These are phyloP conservation scores for Anthracocystis walkeri DNA, from an alignment of 1,284 basidiomycete genomes.

Conservation along the genomic window DNA sequence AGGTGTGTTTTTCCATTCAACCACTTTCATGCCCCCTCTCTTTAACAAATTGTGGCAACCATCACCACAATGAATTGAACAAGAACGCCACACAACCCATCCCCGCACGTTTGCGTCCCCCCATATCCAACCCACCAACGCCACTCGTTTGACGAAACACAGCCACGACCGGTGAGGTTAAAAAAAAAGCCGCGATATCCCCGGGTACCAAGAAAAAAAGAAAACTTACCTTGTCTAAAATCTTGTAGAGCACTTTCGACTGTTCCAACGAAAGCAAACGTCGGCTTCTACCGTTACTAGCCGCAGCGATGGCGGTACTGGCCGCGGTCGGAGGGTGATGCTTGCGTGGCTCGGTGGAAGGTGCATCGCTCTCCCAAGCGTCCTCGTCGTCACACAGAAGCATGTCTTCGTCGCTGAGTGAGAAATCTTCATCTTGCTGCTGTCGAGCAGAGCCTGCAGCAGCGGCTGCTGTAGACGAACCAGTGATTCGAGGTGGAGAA, in stretches of 20 bases:
- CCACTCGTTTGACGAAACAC: no score
- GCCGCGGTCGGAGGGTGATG: neutral
- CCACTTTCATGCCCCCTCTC: no score
- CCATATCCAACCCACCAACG: no score
- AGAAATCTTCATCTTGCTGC: slow-evolving; percentile 10
- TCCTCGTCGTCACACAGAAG: slow-evolving; percentile 22
- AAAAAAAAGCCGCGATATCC: no score
- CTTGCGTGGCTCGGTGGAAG: neutral
- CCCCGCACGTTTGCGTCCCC: no score
- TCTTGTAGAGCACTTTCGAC: slow-evolving; percentile 55
- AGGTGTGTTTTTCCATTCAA: no score
- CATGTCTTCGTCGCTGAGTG: slow-evolving; percentile 46
- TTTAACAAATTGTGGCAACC: no score
- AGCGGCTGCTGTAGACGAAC: neutral
- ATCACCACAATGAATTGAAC: no score
- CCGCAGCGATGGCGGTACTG: neutral
- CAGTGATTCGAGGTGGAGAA: no score
- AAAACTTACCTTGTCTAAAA: slow-evolving; percentile 46
- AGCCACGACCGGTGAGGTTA: no score
- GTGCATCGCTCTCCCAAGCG: neutral
- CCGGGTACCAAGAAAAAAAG: neutral
- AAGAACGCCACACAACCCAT: no score
- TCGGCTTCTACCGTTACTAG: slow-evolving; percentile 23
- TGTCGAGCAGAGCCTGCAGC: neutral
- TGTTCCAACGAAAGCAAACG: slow-evolving; percentile 51